Base-by-base conservation (phyloP, 2,329 filamentous ascomycete species). In the Aspergillus aculeatinus region DNA sequence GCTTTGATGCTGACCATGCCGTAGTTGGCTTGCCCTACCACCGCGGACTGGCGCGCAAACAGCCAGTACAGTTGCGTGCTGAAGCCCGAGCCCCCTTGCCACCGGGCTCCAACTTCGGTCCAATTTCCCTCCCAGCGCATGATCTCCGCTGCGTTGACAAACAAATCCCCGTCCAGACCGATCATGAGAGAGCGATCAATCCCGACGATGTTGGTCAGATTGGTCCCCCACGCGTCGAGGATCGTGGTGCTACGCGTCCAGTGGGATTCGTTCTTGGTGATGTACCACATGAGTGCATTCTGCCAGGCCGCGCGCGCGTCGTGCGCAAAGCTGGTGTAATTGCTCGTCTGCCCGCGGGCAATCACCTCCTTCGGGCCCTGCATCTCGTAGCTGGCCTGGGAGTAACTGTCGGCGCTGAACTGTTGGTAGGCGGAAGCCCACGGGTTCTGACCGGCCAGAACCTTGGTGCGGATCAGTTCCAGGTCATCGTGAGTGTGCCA, bases 81-180 rank as follows among this genome's bases (percentile, higher is more conserved):
- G 60, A 79, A 79, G 1, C 77, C 77, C 1, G 63, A 67, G 0
- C 71, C 71, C 2, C 78, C 78, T n/a, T 67, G 61, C 66, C 65
- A 70, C n/a, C 57, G 66, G 0, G 75, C 69, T 2, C 76, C 74
- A 2, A 61, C 29, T 58, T 80, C 77, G 0, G 66, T 65, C 77
- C 77, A 80, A 23, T 67, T 66, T 7, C 75, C 77, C 60, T 80
- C 77, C 75, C 76, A 79, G 31, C 77, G 72, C 76, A 80, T 77
- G 31, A 80, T 78, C 64, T 80, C 78, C 0, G 76, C 78, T 0
- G 77, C 77, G 35, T 80, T 80, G 21, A 71, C 76, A 9, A 80
- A 71, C 16, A 79, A 44, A 23, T 74, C 72, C 1, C 78, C 77
- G 9, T 80, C 76, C 0, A 79, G 63, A 0, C 72, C 76, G 6